Evolutionary conservation across 768 basidiomycete genomes (phyloP).

Genomic region (Imleria badia): DNA sequence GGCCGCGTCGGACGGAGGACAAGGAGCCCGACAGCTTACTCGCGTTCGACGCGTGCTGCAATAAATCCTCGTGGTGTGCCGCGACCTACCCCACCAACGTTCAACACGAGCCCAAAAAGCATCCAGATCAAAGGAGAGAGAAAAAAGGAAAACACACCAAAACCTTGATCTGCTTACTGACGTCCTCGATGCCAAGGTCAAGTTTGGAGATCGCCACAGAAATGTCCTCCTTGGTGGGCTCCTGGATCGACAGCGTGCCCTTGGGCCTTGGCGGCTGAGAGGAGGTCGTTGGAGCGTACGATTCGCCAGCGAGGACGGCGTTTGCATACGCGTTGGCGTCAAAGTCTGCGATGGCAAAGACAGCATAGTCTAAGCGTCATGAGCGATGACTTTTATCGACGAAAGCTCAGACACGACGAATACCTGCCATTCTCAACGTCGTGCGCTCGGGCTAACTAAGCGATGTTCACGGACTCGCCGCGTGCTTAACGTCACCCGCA

Average conservation of each 20-base stretch:
- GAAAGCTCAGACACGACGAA: not conserved
- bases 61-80: constrained; percentile 74
- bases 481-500: not conserved
- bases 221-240: constrained; percentile 80
- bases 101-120: not conserved
- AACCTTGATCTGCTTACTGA: constrained; percentile 84
- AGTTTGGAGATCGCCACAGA: constrained; percentile 87
- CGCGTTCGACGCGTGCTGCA: constrained; percentile 80
- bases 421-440: constrained; percentile 22
- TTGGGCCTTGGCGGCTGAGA: constrained; percentile 20
- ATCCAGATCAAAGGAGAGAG: too few species aligned
- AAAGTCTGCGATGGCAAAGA: constrained; percentile 74
- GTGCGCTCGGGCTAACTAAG: not conserved
- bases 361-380: constrained; percentile 58
- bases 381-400: not conserved
- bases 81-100: constrained; percentile 57
- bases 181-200: constrained; percentile 85
- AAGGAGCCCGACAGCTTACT: constrained; percentile 71
- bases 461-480: not conserved
- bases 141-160: constrained; percentile 51
- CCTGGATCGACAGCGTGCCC: constrained; percentile 35
- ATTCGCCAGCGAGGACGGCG: constrained; percentile 80
- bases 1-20: constrained; percentile 60
- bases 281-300: constrained; percentile 54
- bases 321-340: constrained; percentile 91